Percentiles rank a stretch among this genome's conserved stretches.
Evolutionary conservation across 768 basidiomycete genomes (phyloP).

Genomic region (Tubosaeta brunneosetosa): DNA sequence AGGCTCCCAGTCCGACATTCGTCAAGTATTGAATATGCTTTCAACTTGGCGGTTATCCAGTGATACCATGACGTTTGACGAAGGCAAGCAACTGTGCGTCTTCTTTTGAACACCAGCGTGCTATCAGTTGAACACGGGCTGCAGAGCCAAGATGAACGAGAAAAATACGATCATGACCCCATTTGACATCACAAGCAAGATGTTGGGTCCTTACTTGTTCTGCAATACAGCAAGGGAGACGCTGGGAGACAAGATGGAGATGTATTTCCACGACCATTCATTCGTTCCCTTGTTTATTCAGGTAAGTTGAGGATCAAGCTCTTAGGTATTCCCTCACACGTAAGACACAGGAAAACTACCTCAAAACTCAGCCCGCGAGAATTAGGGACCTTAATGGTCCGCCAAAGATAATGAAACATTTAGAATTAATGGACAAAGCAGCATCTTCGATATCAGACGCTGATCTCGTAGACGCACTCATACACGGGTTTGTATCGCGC

Average conservation of each 20-base stretch:
- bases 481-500: conserved; percentile 66
- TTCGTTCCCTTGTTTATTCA: conserved; percentile 95
- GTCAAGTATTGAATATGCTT: conserved; percentile 96
- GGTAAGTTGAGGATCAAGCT: conserved; percentile 36
- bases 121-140: conserved; percentile 3
- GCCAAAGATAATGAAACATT: conserved; percentile 61
- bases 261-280: conserved; percentile 94
- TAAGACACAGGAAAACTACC: conserved; percentile 81
- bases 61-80: conserved; percentile 81
- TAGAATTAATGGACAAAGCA: conserved; percentile 81
- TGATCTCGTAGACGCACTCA: conserved; percentile 87
- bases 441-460: conserved; percentile 93
- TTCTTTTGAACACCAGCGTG: neutral
- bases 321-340: neutral
- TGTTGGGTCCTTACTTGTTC: conserved; percentile 90
- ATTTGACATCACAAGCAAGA: conserved; percentile 84
- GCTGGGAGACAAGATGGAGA: conserved; percentile 86
- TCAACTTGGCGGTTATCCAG: conserved; percentile 94
- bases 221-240: conserved; percentile 76
- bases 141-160: conserved; percentile 83
- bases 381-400: conserved; percentile 56
- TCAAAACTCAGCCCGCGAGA: conserved; percentile 73
- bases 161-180: conserved; percentile 89
- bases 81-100: conserved; percentile 84
- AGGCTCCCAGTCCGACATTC: conserved; percentile 92